Conservation (phyloP, 2,329 filamentous ascomycete species). For the Aspergillus neoniger region DNA sequence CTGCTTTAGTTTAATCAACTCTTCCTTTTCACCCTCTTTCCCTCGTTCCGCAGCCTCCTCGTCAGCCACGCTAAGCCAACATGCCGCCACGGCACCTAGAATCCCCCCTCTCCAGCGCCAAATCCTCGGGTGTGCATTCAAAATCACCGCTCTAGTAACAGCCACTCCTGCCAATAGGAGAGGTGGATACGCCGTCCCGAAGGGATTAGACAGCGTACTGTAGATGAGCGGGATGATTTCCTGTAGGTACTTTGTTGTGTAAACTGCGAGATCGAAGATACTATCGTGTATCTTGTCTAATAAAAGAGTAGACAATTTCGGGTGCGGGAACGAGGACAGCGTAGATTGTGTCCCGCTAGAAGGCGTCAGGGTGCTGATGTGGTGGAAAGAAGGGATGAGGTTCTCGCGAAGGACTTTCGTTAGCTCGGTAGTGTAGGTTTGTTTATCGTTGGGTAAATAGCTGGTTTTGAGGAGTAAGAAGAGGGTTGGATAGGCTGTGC, state of each 20-base stretch:
- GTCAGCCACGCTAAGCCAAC: constrained; percentile 60
- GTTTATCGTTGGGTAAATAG: constrained; percentile 25
- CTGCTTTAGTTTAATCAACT: constrained; percentile 22
- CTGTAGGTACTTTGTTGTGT: constrained; percentile 50
- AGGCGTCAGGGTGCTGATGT: constrained; percentile 49
- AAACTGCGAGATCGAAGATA: constrained; percentile 37
- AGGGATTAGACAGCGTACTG: constrained; percentile 67
- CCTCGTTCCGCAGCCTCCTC: constrained; percentile 28
- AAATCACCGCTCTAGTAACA: constrained; percentile 60
- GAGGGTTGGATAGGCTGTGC: constrained; percentile 67
- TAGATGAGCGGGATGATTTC: constrained; percentile 69
- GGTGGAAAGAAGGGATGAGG: constrained; percentile 42
- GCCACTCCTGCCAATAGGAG: constrained; percentile 57
- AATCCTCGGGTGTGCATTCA: constrained; percentile 71
- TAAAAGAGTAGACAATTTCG: constrained; percentile 52
- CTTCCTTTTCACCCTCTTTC: not conserved
- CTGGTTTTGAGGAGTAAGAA: constrained; percentile 56
- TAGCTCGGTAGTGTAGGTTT: constrained; percentile 26
- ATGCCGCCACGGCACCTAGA: constrained; percentile 61
- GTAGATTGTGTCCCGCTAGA: constrained; percentile 37
- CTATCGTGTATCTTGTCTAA: constrained; percentile 31
- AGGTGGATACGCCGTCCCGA: constrained; percentile 58
- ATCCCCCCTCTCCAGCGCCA: constrained; percentile 64
- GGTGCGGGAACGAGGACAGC: constrained; percentile 47
- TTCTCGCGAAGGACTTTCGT: constrained; percentile 36